Percentiles rank a stretch among this genome's conserved stretches.
phyloP scores from a whole-genome alignment of 1,284 basidiomycete species.

The Cutaneotrichosporon sp. region DNA sequence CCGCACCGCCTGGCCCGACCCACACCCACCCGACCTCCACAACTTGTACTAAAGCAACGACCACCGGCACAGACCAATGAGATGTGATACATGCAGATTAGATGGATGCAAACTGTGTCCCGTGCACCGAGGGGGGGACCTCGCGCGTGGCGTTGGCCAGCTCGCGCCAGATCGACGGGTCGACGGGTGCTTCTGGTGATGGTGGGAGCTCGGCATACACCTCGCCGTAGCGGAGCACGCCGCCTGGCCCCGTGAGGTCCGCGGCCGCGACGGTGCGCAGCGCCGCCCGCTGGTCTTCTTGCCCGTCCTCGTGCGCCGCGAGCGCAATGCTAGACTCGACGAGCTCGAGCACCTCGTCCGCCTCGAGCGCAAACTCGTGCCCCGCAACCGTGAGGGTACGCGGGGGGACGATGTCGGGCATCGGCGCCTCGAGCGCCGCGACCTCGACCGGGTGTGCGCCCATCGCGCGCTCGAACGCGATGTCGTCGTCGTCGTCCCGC shows the following conservation, averaged over 20 bases:
- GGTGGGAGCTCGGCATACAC: conserved; percentile 9
- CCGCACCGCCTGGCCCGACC: not conserved
- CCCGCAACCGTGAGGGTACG: not conserved
- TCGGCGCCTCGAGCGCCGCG: not conserved
- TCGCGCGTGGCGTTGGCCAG: conserved; percentile 14
- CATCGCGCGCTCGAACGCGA: not conserved
- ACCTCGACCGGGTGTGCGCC: not conserved
- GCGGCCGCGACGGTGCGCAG: conserved; percentile 16
- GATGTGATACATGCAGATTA: conserved; percentile 10
- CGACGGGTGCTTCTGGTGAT: not conserved
- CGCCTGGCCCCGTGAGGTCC: conserved; percentile 20
- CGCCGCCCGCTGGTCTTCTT: not conserved
- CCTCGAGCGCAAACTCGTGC: conserved; percentile 11
- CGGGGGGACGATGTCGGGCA: conserved; percentile 8
- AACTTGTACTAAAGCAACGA: no score
- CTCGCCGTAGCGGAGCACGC: conserved; percentile 22
- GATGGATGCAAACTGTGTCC: not conserved
- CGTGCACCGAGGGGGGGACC: not conserved
- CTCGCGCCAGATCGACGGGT: conserved; percentile 15
- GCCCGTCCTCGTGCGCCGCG: not conserved
- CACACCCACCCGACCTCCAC: not conserved
- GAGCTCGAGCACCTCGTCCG: conserved; percentile 21
- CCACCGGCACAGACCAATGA: no score
- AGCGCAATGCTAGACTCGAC: conserved; percentile 5
- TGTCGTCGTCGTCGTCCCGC: not conserved